These are phyloP conservation scores for Cynara cardunculus DNA, from an alignment of 129 eudicot species.

Conservation along the genomic window DNA sequence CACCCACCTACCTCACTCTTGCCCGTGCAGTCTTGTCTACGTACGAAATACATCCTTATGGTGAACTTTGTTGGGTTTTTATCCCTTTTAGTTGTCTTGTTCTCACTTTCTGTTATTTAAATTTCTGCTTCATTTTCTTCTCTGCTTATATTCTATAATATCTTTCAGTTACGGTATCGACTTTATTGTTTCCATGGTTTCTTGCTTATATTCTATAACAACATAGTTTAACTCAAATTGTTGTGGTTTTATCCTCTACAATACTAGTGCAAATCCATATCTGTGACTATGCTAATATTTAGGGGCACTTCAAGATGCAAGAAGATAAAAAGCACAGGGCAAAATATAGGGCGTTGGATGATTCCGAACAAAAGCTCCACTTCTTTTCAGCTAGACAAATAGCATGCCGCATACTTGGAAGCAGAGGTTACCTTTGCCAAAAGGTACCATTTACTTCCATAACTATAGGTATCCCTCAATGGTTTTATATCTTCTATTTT, in stretches of 20 bases:
- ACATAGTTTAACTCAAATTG: not conserved
- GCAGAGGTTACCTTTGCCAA: conserved; percentile 94
- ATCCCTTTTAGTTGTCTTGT: too few relatives aligned
- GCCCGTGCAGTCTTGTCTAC: too few relatives aligned
- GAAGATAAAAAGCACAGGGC: conserved; percentile 95
- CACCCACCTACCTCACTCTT: too few relatives aligned
- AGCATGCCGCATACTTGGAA: conserved; percentile 94
- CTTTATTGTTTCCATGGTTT: not conserved
- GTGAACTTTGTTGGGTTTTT: too few relatives aligned
- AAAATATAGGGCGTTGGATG: conserved; percentile 57
- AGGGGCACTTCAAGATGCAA: conserved; percentile 76
- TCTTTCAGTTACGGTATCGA: not conserved
- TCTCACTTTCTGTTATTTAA: too few relatives aligned
- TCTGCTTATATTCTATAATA: not conserved
- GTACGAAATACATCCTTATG: too few relatives aligned
- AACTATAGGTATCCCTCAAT: not conserved
- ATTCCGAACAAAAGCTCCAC: conserved; percentile 71
- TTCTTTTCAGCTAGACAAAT: conserved; percentile 91
- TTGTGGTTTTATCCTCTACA: not conserved
- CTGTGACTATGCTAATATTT: conserved; percentile 5
- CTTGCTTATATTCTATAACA: not conserved
- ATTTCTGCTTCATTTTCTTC: too few relatives aligned
- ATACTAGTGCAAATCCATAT: not conserved
- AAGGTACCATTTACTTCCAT: conserved; percentile 42
- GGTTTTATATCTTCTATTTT: not conserved